Percentiles rank a stretch among this genome's conserved stretches.
These are phyloP conservation scores for Asterella californica DNA, from an alignment of 225 moss, liverwort and hornwort genomes.

Conservation along the genomic window DNA sequence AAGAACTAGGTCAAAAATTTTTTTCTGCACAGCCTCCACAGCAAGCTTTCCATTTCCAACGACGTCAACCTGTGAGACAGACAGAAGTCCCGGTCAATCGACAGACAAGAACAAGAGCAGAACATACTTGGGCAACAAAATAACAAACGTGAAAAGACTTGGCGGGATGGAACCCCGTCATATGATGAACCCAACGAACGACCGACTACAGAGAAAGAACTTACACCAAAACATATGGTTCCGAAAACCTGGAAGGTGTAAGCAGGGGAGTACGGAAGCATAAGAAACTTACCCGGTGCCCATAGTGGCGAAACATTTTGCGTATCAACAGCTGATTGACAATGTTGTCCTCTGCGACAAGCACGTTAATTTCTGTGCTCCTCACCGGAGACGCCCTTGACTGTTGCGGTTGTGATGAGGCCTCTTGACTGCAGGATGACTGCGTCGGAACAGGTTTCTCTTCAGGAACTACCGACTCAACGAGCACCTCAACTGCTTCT, in stretches of 20 bases:
- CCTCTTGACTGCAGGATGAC: not conserved
- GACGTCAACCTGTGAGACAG: conserved; percentile 43
- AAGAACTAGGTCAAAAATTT: conserved; percentile 70
- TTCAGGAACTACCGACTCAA: conserved; percentile 32
- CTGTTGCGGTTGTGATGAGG: conserved; percentile 18
- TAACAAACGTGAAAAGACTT: not conserved
- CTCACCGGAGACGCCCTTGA: conserved; percentile 23
- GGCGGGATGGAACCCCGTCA: not conserved
- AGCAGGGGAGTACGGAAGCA: not conserved
- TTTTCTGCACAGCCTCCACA: conserved; percentile 83
- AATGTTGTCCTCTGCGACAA: conserved; percentile 93
- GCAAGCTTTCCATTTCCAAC: conserved; percentile 93
- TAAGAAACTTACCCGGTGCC: conserved; percentile 47
- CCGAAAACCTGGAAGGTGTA: not conserved
- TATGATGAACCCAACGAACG: not conserved
- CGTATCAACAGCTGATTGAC: conserved; percentile 89
- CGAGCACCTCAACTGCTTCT: conserved; percentile 52
- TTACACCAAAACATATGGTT: not conserved
- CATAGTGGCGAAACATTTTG: conserved; percentile 81
- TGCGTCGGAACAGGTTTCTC: conserved; percentile 33
- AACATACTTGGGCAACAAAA: not conserved
- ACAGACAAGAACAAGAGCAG: not conserved
- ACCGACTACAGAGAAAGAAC: not conserved
- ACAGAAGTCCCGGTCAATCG: not conserved
- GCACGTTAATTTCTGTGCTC: conserved; percentile 49